These are phyloP conservation scores for Fusarium proliferatum DNA, from an alignment of 2,329 filamentous ascomycete genomes.

Conservation along the genomic window DNA sequence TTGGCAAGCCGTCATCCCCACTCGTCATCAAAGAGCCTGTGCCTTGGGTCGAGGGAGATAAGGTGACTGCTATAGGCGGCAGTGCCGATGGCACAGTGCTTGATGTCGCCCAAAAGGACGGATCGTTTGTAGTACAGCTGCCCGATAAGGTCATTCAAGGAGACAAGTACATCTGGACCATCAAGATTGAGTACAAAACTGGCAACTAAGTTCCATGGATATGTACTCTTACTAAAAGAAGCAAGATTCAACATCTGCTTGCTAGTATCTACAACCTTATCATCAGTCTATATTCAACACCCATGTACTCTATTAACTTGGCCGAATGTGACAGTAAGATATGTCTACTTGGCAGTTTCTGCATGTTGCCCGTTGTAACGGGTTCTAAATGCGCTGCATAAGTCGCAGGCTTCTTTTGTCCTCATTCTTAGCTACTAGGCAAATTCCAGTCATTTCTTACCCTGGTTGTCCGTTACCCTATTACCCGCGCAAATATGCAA, in stretches of 20 bases:
- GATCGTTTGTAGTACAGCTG: not conserved
- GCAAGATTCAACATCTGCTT: not conserved
- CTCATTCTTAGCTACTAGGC: no score
- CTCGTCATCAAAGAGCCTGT: not conserved
- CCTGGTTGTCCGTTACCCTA: no score
- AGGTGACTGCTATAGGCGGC: not conserved
- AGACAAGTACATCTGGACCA: not conserved
- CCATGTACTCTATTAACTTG: not conserved
- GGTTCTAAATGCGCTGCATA: no score
- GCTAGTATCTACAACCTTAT: not conserved
- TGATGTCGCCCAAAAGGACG: rapidly evolving
- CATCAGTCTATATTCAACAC: not conserved
- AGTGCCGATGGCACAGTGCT: not conserved
- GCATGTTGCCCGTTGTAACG: no score
- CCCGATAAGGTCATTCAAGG: not conserved
- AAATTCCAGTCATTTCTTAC: no score
- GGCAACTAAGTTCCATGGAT: not conserved
- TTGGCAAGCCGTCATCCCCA: not conserved
- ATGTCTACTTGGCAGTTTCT: no score
- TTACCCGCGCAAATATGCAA: not conserved
- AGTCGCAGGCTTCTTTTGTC: no score
- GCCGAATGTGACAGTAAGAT: no score
- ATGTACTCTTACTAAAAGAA: not conserved
- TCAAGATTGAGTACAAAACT: not conserved
- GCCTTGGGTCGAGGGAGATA: not conserved